Evolutionary conservation across 306 rosid species (phyloP).

Genomic region (Argentina anserina): DNA sequence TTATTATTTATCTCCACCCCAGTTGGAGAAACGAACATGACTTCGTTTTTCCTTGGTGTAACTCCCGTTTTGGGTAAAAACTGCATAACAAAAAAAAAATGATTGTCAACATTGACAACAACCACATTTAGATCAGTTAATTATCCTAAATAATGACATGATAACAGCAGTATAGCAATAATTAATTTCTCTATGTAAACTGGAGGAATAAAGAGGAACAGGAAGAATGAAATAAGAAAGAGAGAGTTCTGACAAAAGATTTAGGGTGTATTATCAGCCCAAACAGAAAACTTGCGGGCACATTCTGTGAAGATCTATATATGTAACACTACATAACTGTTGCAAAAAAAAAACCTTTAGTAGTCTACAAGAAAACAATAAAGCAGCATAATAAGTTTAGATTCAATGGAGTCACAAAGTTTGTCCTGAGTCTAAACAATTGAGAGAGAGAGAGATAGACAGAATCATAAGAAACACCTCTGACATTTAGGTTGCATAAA

Average conservation of each 20-base stretch:
- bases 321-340: too few relatives aligned
- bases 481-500: neutral
- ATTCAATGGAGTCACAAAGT: neutral
- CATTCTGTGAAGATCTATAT: neutral
- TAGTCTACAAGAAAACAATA: too few relatives aligned
- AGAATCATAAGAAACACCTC: neutral
- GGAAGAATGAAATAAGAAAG: neutral
- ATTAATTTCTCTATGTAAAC: neutral
- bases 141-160: neutral
- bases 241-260: neutral
- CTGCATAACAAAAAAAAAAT: constrained; percentile 34
- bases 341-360: too few relatives aligned
- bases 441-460: neutral
- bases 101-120: constrained; percentile 4
- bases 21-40: constrained; percentile 72
- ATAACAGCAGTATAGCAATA: neutral
- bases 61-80: constrained; percentile 72
- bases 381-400: too few relatives aligned
- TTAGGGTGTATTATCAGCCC: neutral
- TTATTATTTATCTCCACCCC: constrained; percentile 72
- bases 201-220: neutral
- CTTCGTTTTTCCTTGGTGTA: constrained; percentile 68
- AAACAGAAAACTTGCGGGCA: neutral
- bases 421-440: neutral
- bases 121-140: neutral